Evolutionary conservation across 208 protist species (phyloP).

Genomic region (Acanthamoeba divionensis): DNA sequence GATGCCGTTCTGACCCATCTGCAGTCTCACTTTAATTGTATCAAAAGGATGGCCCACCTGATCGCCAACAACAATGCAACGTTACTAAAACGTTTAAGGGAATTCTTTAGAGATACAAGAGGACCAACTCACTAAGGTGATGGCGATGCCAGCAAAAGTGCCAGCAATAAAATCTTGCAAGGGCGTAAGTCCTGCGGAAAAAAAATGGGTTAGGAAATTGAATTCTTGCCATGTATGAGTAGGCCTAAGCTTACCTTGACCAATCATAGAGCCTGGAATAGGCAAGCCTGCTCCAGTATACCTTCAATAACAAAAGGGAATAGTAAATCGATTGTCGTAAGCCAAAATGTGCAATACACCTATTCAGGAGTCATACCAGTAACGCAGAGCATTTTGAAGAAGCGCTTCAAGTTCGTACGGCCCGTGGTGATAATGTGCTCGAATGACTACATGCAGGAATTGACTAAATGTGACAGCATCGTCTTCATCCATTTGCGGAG

Average conservation of each 20-base stretch:
- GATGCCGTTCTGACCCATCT: not conserved
- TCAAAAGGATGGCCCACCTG: constrained; percentile 52
- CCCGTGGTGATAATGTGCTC: no score
- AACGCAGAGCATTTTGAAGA: no score
- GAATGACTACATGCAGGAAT: no score
- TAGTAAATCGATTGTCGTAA: no score
- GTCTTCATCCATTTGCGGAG: no score
- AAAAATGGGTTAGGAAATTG: not conserved
- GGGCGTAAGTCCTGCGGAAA: not conserved
- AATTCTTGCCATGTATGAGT: not conserved
- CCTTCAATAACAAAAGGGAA: no score
- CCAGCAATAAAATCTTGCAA: constrained; percentile 44
- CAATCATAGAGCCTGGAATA: not conserved
- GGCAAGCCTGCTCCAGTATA: constrained; percentile 7
- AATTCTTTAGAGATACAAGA: not conserved
- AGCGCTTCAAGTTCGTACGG: no score
- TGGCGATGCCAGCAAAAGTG: constrained; percentile 10
- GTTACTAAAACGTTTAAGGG: not conserved
- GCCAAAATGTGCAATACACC: no score
- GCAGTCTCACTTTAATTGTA: constrained; percentile 36
- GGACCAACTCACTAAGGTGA: not conserved
- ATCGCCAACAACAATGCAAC: not conserved
- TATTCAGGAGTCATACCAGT: no score
- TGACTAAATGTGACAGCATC: no score
- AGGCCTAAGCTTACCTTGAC: not conserved